Evolutionary conservation across 2,329 filamentous ascomycete species (phyloP).

Genomic region (Sporothrix phasma): DNA sequence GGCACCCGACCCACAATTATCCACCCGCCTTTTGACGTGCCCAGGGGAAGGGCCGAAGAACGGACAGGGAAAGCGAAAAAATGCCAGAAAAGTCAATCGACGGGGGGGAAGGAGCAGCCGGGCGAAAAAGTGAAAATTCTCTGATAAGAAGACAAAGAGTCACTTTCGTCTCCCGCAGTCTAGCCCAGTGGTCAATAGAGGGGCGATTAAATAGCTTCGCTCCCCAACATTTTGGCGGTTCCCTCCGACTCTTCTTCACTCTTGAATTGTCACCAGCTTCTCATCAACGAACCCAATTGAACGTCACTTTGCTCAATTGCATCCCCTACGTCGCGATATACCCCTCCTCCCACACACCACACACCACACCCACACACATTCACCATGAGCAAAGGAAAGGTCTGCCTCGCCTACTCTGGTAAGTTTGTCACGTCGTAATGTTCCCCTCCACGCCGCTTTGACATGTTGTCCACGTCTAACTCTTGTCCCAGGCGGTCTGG

Average conservation of each 20-base stretch:
- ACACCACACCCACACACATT: not conserved
- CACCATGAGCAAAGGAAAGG: slow-evolving; percentile 26
- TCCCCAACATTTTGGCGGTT: not conserved
- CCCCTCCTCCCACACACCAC: not conserved
- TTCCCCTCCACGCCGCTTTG: no score
- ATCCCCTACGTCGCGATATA: not conserved
- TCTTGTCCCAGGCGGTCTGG: slow-evolving; percentile 16
- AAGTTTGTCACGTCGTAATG: slow-evolving; percentile 13
- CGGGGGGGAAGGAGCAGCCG: not conserved
- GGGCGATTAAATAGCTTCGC: slow-evolving; percentile 9
- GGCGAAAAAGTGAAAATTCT: slow-evolving; percentile 10
- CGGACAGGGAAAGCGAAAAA: not conserved
- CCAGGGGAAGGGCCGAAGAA: not conserved
- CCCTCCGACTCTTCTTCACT: not conserved
- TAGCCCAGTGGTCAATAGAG: not conserved
- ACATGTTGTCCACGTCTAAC: no score
- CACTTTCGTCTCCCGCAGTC: not conserved
- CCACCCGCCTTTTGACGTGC: not conserved
- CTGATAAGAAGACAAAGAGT: slow-evolving; percentile 8
- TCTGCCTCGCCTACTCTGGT: slow-evolving; percentile 26
- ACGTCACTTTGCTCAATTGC: not conserved
- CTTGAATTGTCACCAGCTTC: not conserved
- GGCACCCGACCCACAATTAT: not conserved
- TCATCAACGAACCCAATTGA: not conserved
- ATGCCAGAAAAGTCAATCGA: slow-evolving; percentile 3